Percentiles rank a stretch among this genome's conserved stretches.
Conservation (phyloP, 2,329 filamentous ascomycete genomes). For the Paecilomyces fulvus region DNA sequence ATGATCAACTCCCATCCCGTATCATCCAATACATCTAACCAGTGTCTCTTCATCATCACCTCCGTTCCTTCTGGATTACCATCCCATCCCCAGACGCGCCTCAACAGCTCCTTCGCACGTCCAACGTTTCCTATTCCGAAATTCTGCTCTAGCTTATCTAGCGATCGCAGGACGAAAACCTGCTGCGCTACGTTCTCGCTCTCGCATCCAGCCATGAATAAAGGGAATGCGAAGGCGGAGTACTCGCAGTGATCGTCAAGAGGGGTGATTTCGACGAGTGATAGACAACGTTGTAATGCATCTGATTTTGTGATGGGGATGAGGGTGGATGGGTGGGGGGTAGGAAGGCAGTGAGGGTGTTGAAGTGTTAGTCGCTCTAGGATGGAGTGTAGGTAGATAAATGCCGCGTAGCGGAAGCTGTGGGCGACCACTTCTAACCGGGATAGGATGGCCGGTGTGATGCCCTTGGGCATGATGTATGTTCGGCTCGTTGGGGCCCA, state of each 20-base stretch:
- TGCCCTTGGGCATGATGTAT: conserved; percentile 24
- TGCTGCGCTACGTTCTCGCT: conserved; percentile 14
- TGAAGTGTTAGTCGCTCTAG: conserved; percentile 17
- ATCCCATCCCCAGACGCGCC: conserved; percentile 1
- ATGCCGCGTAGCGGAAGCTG: conserved; percentile 29
- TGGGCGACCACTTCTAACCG: conserved; percentile 29
- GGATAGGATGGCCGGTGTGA: conserved; percentile 15
- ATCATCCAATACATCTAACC: conserved; percentile 5
- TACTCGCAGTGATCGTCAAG: conserved; percentile 28
- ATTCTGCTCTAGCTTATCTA: conserved; percentile 22
- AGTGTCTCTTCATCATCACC: conserved; percentile 1
- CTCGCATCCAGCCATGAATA: conserved; percentile 30
- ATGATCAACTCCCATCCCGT: conserved; percentile 7
- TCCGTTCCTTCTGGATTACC: not conserved
- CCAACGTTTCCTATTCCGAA: conserved; percentile 10
- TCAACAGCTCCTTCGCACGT: conserved; percentile 5
- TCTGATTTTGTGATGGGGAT: conserved; percentile 19
- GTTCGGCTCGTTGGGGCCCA: conserved; percentile 21
- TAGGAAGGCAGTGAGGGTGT: not conserved
- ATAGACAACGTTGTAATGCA: conserved; percentile 20
- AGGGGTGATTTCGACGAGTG: conserved; percentile 15
- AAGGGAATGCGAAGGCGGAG: conserved; percentile 29
- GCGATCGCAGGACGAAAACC: conserved; percentile 15
- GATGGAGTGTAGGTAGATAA: conserved; percentile 29
- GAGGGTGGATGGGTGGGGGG: conserved; percentile 3